These are phyloP conservation scores for Sutorius australiensis DNA, from an alignment of 768 basidiomycete species.

Conservation along the genomic window DNA sequence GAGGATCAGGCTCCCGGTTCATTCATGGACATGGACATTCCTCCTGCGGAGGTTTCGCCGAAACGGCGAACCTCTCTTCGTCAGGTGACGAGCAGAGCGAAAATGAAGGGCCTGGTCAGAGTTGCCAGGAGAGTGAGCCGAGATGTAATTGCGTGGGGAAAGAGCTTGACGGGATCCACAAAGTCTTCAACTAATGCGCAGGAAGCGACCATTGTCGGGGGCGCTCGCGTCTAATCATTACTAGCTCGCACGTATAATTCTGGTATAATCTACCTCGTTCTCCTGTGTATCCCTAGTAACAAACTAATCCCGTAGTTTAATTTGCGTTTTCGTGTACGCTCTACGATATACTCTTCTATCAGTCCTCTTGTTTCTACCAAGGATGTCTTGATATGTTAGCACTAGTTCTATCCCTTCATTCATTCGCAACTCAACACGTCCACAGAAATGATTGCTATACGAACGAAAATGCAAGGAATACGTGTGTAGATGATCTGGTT, in stretches of 20 bases:
- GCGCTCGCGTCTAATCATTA: constrained; percentile 5
- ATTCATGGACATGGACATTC: constrained; percentile 35
- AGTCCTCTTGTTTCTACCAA: constrained; percentile 5
- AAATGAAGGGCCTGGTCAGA: constrained; percentile 18
- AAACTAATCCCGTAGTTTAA: constrained; percentile 10
- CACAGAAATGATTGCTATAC: background rate
- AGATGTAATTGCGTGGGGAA: constrained; percentile 30
- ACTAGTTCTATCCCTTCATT: background rate
- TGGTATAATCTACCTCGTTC: background rate
- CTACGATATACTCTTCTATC: constrained; percentile 7
- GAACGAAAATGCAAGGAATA: background rate
- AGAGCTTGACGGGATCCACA: constrained; percentile 20
- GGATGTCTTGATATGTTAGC: constrained; percentile 15
- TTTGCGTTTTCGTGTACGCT: constrained; percentile 6
- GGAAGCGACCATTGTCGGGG: background rate
- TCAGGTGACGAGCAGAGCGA: constrained; percentile 10
- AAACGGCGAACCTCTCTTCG: constrained; percentile 15
- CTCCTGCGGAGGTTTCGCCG: constrained; percentile 1
- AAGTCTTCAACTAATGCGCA: constrained; percentile 1
- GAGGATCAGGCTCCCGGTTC: constrained; percentile 14
- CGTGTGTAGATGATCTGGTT: background rate
- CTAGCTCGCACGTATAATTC: constrained; percentile 8
- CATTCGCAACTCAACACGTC: background rate
- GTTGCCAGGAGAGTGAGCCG: constrained; percentile 27
- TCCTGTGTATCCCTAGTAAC: constrained; percentile 25